Conservation (phyloP, 192 early-diverging fungal species). For the Coemansia sp. region DNA sequence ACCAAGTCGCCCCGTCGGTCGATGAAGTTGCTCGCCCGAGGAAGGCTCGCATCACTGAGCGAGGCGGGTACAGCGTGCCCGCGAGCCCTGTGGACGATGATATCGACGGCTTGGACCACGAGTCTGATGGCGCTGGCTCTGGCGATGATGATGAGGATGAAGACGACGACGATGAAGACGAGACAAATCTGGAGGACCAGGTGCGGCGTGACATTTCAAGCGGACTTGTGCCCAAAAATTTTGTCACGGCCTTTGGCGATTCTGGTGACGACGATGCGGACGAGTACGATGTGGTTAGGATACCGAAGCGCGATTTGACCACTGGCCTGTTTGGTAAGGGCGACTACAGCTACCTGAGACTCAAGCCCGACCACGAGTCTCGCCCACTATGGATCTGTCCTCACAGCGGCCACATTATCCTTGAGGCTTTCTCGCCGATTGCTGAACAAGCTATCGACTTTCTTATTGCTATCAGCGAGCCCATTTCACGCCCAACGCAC, state of each 20-base stretch:
- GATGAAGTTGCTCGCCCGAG: neutral
- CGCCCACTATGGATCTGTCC: conserved; percentile 92
- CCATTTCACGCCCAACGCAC: conserved; percentile 72
- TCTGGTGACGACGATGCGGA: conserved; percentile 17
- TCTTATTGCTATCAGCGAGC: conserved; percentile 93
- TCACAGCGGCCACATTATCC: conserved; percentile 78
- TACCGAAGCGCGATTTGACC: conserved; percentile 37
- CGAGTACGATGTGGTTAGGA: conserved; percentile 42
- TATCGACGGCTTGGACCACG: conserved; percentile 1
- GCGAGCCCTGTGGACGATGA: conserved; percentile 25
- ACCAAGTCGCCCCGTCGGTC: neutral
- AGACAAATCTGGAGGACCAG: conserved; percentile 28
- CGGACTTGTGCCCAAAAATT: conserved; percentile 39
- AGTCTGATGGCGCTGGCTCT: conserved; percentile 2
- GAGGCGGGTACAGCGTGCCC: conserved; percentile 22
- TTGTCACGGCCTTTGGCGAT: conserved; percentile 18
- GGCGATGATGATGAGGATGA: neutral
- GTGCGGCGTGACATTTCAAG: conserved; percentile 23
- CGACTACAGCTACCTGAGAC: conserved; percentile 74
- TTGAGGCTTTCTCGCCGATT: conserved; percentile 97
- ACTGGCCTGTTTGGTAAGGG: conserved; percentile 65
- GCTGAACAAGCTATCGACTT: conserved; percentile 96
- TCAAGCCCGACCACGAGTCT: conserved; percentile 86
- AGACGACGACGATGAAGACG: conserved; percentile 17
- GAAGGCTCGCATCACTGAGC: conserved; percentile 9